Conservation (phyloP, 192 early-diverging fungal species). For the Linderina pennispora region DNA sequence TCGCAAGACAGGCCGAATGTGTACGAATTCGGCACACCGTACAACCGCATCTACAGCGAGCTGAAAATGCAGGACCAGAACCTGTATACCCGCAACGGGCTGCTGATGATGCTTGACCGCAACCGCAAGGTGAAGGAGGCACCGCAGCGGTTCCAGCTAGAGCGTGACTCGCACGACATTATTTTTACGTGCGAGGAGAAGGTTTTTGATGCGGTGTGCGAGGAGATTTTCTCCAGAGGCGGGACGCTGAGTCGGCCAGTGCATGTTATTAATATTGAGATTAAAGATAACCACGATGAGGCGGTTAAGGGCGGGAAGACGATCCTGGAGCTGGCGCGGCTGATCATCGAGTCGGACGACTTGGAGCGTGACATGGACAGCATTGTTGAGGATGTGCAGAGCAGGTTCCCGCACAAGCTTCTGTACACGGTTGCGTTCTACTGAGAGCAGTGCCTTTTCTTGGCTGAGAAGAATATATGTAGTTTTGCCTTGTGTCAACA, state of each 20-base stretch:
- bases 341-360: constrained; percentile 51
- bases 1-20: constrained; percentile 82
- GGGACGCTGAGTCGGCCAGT: constrained; percentile 62
- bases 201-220: constrained; percentile 88
- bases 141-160: constrained; percentile 84
- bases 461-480: too few relatives aligned
- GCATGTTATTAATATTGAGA: constrained; percentile 95
- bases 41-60: constrained; percentile 83
- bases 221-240: constrained; percentile 74
- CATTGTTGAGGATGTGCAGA: constrained; percentile 70
- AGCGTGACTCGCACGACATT: constrained; percentile 69
- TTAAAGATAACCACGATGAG: constrained; percentile 91
- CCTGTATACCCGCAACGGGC: constrained; percentile 81
- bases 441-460: constrained; percentile 13
- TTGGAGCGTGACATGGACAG: constrained; percentile 80
- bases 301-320: constrained; percentile 77
- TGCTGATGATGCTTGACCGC: constrained; percentile 89
- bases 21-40: constrained; percentile 89
- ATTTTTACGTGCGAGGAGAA: constrained; percentile 96
- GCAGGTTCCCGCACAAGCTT: constrained; percentile 51
- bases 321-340: constrained; percentile 73
- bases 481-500: too few relatives aligned
- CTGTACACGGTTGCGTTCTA: constrained; percentile 62
- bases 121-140: constrained; percentile 88
- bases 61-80: constrained; percentile 60